Evolutionary conservation across 2,329 filamentous ascomycete species (phyloP).

Genomic region (Colletotrichum caudatum): DNA sequence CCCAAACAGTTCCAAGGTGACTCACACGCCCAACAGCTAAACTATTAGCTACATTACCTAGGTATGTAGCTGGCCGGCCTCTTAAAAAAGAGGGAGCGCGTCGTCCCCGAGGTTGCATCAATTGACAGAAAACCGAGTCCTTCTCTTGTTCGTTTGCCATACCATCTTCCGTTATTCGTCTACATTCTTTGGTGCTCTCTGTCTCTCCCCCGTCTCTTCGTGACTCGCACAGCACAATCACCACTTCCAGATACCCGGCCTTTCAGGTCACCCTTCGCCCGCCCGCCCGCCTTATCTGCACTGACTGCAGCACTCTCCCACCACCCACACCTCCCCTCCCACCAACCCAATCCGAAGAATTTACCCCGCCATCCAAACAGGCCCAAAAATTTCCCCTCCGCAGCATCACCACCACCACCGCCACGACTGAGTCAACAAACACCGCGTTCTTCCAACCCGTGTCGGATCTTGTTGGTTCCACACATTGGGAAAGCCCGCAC

Average conservation of each 20-base stretch:
- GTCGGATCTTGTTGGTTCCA: background rate
- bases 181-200: background rate
- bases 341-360: conserved; percentile 40
- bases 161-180: background rate
- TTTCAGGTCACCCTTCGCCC: conserved; percentile 20
- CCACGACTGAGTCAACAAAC: conserved; percentile 32
- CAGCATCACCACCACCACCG: background rate
- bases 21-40: conserved; percentile 4
- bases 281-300: background rate
- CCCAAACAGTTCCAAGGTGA: conserved; percentile 17
- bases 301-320: background rate
- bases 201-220: background rate
- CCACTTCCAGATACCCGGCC: conserved; percentile 9
- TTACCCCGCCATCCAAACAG: conserved; percentile 41
- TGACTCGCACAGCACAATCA: conserved; percentile 36
- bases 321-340: conserved; percentile 4
- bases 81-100: background rate
- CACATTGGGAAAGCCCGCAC: background rate
- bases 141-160: background rate
- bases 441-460: conserved; percentile 19
- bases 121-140: background rate
- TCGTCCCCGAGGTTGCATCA: background rate
- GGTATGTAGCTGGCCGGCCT: background rate
- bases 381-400: conserved; percentile 38
- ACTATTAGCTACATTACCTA: no score